A percentile compares a stretch with the other conserved stretches of the same genome.
These are phyloP conservation scores for Thymus mandschuricus DNA, from an alignment of 257 asterid species.

Conservation along the genomic window DNA sequence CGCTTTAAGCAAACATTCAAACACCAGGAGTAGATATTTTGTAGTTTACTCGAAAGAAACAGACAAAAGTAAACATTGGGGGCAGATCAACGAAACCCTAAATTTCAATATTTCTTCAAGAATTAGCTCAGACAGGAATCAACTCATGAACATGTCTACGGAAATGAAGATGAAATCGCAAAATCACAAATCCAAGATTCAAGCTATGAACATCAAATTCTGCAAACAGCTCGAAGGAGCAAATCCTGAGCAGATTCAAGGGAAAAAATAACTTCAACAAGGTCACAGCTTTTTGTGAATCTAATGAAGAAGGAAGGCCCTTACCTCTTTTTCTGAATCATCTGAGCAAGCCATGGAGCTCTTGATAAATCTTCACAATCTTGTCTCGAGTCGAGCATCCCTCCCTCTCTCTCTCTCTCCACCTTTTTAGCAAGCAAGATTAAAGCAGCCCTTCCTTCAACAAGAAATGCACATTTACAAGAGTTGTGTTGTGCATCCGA, in stretches of 20 bases:
- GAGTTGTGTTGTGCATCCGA: constrained; percentile 55
- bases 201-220: constrained; percentile 46
- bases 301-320: constrained; percentile 14
- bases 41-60: constrained; percentile 22
- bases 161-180: constrained; percentile 22
- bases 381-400: constrained; percentile 16
- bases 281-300: constrained; percentile 28
- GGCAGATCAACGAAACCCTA: constrained; percentile 36
- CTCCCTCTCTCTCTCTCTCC: constrained; percentile 26
- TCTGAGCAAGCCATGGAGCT: constrained; percentile 33
- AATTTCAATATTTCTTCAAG: constrained; percentile 28
- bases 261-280: constrained; percentile 15
- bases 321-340: constrained; percentile 33
- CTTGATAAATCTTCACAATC: constrained; percentile 11
- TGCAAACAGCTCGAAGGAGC: constrained; percentile 30
- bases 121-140: constrained; percentile 20
- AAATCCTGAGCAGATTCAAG: constrained; percentile 7
- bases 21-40: constrained; percentile 40
- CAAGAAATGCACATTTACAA: constrained; percentile 73
- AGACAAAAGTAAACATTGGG: constrained; percentile 11
- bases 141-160: background rate
- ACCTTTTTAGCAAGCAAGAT: constrained; percentile 34
- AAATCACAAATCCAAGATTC: constrained; percentile 21
- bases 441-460: constrained; percentile 56
- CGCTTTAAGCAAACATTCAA: constrained; percentile 55